These are phyloP conservation scores for Epichloe typhina DNA, from an alignment of 2,329 filamentous ascomycete genomes.

Conservation along the genomic window DNA sequence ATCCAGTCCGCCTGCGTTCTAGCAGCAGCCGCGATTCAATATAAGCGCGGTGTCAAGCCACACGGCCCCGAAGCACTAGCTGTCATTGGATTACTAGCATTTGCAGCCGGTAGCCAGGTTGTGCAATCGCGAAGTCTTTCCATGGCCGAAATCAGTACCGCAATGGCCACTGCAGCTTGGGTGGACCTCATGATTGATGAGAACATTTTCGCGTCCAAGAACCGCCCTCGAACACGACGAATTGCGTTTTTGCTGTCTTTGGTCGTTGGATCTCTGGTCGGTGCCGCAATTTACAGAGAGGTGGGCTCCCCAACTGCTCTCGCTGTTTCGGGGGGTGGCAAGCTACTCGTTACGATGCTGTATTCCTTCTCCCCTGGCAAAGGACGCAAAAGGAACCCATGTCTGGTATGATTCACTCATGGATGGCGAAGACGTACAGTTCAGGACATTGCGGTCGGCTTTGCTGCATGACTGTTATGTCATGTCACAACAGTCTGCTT, in stretches of 20 bases:
- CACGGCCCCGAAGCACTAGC: slow-evolving; percentile 26
- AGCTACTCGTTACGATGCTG: slow-evolving; percentile 11
- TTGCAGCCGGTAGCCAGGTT: slow-evolving; percentile 45
- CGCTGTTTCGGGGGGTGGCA: slow-evolving; percentile 14
- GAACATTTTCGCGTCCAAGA: slow-evolving; percentile 30
- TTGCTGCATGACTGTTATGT: no score
- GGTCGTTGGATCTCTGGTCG: slow-evolving; percentile 34
- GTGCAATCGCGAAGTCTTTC: slow-evolving; percentile 40
- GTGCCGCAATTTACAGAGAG: slow-evolving; percentile 31
- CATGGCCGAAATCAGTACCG: slow-evolving; percentile 49
- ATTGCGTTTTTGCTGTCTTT: slow-evolving; percentile 35
- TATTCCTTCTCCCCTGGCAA: slow-evolving; percentile 11
- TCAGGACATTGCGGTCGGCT: no score
- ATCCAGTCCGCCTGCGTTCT: slow-evolving; percentile 43
- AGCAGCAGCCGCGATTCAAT: slow-evolving; percentile 35
- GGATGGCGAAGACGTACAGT: not conserved
- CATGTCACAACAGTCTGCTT: no score
- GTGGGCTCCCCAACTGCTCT: slow-evolving; percentile 13
- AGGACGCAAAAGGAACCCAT: slow-evolving; percentile 5
- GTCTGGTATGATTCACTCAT: not conserved
- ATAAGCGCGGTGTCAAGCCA: slow-evolving; percentile 22
- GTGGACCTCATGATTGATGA: slow-evolving; percentile 46
- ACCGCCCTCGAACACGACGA: slow-evolving; percentile 36
- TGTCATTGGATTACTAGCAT: slow-evolving; percentile 38
- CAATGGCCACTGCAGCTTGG: slow-evolving; percentile 52